Evolutionary conservation across 2,329 filamentous ascomycete species (phyloP).

Genomic region (Cryphonectria naterciae): DNA sequence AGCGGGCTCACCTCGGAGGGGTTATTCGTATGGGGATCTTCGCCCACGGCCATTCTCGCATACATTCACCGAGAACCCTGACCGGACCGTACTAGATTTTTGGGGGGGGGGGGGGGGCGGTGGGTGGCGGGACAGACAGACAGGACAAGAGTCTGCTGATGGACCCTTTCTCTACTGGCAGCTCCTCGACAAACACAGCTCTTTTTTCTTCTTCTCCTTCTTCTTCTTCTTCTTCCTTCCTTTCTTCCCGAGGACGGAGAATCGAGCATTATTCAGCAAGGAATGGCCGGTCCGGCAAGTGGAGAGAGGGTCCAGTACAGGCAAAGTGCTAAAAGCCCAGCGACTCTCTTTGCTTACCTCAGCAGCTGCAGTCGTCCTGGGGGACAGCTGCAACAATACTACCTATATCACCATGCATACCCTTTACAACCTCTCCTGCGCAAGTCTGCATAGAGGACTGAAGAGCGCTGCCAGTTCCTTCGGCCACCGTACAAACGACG

Average conservation of each 20-base stretch:
- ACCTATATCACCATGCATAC: too few species aligned
- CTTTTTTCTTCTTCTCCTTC: not conserved
- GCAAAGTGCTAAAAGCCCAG: not conserved
- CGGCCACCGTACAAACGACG: too few species aligned
- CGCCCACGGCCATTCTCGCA: slow-evolving; percentile 17
- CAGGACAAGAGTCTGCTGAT: not conserved
- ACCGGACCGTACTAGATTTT: not conserved
- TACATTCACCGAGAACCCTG: not conserved
- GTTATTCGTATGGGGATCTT: not conserved
- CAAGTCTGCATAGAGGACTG: too few species aligned
- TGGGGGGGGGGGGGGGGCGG: too few species aligned
- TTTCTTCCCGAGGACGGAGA: not conserved
- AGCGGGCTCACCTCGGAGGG: slow-evolving; percentile 25
- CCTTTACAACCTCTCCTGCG: too few species aligned
- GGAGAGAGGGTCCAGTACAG: not conserved
- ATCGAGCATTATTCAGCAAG: not conserved
- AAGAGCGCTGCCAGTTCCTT: too few species aligned
- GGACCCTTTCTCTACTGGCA: not conserved
- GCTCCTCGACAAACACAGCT: not conserved
- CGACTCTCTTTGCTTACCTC: too few species aligned
- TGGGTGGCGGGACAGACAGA: too few species aligned
- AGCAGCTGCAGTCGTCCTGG: too few species aligned
- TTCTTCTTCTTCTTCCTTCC: too few species aligned
- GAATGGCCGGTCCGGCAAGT: not conserved
- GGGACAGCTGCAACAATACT: too few species aligned